A percentile compares a stretch with the other conserved stretches of the same genome.
Conservation (phyloP, 768 basidiomycete species). For the Mycena rebaudengoi region DNA sequence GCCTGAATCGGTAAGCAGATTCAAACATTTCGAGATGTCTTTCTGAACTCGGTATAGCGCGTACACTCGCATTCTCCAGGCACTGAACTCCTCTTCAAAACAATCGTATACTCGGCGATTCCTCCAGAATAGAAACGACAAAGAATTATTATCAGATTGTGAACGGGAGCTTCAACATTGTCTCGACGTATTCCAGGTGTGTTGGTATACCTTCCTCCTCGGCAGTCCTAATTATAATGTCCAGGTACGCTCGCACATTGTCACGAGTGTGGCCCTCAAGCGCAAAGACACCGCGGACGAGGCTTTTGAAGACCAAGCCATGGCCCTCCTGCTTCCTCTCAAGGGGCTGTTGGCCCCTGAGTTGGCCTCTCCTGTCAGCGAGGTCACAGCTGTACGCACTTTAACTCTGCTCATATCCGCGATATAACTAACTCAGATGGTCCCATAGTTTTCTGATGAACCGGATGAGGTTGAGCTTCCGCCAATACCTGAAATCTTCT, state of each 20-base stretch:
- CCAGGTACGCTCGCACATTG: slow-evolving; percentile 22
- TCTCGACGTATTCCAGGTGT: slow-evolving; percentile 24
- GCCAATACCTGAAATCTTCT: slow-evolving; percentile 25
- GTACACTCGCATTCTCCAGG: slow-evolving; percentile 18
- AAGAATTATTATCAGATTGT: slow-evolving; percentile 18
- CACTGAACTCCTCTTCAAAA: slow-evolving; percentile 5
- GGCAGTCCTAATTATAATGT: too few relatives aligned
- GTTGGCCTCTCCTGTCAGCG: background rate
- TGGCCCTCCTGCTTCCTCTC: slow-evolving; percentile 10
- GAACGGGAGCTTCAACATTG: slow-evolving; percentile 29
- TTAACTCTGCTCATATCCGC: background rate
- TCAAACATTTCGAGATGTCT: background rate
- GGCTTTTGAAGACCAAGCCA: slow-evolving; percentile 10
- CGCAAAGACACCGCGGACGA: slow-evolving; percentile 18
- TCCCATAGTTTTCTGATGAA: background rate
- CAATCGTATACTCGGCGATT: slow-evolving; percentile 20
- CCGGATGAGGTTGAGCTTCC: slow-evolving; percentile 18
- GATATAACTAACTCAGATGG: background rate
- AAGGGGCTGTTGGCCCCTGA: slow-evolving; percentile 9
- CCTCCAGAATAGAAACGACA: slow-evolving; percentile 10
- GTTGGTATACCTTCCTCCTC: background rate
- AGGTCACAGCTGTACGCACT: background rate
- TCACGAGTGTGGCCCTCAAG: slow-evolving; percentile 11
- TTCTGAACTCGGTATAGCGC: slow-evolving; percentile 7
- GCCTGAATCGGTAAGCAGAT: slow-evolving; percentile 3